Percentiles rank a stretch among this genome's conserved stretches.
These are phyloP conservation scores for Wallacemonas sp. DNA, from an alignment of 208 protist species.

Conservation along the genomic window DNA sequence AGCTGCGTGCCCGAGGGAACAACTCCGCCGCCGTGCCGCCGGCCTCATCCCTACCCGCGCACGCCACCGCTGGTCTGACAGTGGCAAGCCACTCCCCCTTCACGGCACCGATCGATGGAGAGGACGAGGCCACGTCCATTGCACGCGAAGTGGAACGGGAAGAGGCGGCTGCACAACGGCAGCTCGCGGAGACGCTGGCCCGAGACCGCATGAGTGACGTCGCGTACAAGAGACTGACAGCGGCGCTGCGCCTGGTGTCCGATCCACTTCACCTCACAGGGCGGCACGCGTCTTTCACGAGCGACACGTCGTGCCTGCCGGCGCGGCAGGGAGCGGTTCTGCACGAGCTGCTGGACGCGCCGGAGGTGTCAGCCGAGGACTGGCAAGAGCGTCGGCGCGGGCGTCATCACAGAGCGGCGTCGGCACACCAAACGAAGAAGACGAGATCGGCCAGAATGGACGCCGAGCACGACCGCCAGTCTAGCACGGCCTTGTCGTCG, in stretches of 20 bases:
- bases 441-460: no score
- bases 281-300: no score
- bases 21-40: background rate
- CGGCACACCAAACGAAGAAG: no score
- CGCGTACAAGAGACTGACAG: background rate
- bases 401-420: background rate
- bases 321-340: background rate
- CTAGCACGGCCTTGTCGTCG: no score
- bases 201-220: slow-evolving; percentile 9
- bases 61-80: no score
- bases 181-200: background rate
- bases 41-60: background rate
- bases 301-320: no score
- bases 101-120: no score
- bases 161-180: background rate
- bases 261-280: background rate
- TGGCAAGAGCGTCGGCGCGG: slow-evolving; percentile 8
- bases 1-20: background rate
- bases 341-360: background rate
- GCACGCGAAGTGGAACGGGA: background rate
- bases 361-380: slow-evolving; percentile 2
- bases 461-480: no score
- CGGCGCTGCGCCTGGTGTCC: background rate
- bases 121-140: background rate
- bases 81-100: no score